phyloP scores from a whole-genome alignment of 2,329 filamentous ascomycete genomes.

The Neurospora crassa region DNA sequence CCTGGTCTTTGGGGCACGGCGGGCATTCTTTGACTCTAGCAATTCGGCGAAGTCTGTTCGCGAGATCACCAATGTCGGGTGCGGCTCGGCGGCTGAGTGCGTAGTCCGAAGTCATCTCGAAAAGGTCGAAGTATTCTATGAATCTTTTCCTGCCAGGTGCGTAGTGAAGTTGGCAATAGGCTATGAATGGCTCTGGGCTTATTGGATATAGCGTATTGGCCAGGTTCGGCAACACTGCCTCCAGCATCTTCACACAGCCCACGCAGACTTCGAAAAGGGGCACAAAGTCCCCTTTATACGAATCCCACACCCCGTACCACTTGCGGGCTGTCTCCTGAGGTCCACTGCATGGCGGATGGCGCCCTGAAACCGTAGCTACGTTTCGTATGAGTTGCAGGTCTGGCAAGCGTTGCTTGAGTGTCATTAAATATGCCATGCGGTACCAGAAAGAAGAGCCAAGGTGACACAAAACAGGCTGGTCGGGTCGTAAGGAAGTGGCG shows the following conservation, averaged over 20 bases:
- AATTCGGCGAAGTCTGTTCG: constrained; percentile 52
- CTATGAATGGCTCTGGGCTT: constrained; percentile 29
- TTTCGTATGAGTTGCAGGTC: constrained; percentile 61
- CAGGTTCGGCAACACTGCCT: constrained; percentile 64
- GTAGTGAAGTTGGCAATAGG: constrained; percentile 61
- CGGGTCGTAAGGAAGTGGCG: constrained; percentile 46
- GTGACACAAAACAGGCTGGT: constrained; percentile 59
- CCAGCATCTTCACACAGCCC: constrained; percentile 62
- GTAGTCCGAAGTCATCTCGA: constrained; percentile 47
- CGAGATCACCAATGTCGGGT: constrained; percentile 52
- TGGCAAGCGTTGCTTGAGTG: constrained; percentile 56
- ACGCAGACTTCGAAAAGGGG: constrained; percentile 67
- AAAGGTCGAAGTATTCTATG: constrained; percentile 47
- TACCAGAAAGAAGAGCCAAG: constrained; percentile 74
- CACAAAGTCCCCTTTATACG: constrained; percentile 52
- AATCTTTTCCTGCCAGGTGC: constrained; percentile 42
- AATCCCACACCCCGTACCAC: constrained; percentile 71
- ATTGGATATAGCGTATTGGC: constrained; percentile 27
- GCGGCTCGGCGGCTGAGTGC: constrained; percentile 34
- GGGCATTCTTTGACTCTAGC: constrained; percentile 53
- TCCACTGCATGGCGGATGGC: constrained; percentile 48
- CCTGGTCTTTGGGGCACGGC: background rate
- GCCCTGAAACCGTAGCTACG: constrained; percentile 53
- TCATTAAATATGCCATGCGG: constrained; percentile 74
- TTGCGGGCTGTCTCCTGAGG: constrained; percentile 43